Evolutionary conservation across 495 filamentous ascomycete genomes (phyloP).

Genomic region (Trichoderma orchidacearum): DNA sequence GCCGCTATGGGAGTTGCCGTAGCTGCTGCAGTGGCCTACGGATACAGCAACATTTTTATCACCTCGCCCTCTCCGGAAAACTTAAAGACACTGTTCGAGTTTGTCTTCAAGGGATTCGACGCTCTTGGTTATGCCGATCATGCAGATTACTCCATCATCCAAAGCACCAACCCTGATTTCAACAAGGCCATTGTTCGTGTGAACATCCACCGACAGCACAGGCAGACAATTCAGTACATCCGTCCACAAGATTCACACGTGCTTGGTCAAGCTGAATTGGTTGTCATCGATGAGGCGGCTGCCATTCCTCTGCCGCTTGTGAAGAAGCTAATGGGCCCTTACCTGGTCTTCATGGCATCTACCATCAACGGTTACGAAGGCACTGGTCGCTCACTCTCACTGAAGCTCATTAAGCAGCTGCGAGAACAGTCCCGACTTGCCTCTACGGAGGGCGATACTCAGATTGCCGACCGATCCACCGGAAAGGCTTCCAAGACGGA

Average conservation of each 20-base stretch:
- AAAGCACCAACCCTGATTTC: slow-evolving; percentile 96
- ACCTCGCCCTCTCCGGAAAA: slow-evolving; percentile 98
- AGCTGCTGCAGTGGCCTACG: slow-evolving; percentile 85
- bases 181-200: slow-evolving; percentile 98
- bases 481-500: slow-evolving; percentile 52
- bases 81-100: slow-evolving; percentile 95
- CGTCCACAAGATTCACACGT: slow-evolving; percentile 91
- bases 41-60: slow-evolving; percentile 99
- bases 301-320: slow-evolving; percentile 92
- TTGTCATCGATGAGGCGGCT: slow-evolving; percentile 96
- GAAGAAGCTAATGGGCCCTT: slow-evolving; percentile 91
- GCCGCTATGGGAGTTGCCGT: slow-evolving; percentile 90
- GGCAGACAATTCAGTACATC: slow-evolving; percentile 98
- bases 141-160: slow-evolving; percentile 93
- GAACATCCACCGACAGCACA: slow-evolving; percentile 87
- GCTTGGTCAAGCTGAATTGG: slow-evolving; percentile 84
- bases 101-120: slow-evolving; percentile 97
- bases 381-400: slow-evolving; percentile 83
- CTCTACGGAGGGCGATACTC: slow-evolving; percentile 36
- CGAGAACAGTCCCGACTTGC: slow-evolving; percentile 70
- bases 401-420: slow-evolving; percentile 96
- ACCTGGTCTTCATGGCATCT: slow-evolving; percentile 97
- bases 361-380: slow-evolving; percentile 99
- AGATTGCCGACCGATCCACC: slow-evolving; percentile 60
- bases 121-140: slow-evolving; percentile 86